A percentile compares a stretch with the other conserved stretches of the same genome.
These are phyloP conservation scores for Cryptomeria japonica DNA, from an alignment of 75 land plant genomes.

Conservation along the genomic window DNA sequence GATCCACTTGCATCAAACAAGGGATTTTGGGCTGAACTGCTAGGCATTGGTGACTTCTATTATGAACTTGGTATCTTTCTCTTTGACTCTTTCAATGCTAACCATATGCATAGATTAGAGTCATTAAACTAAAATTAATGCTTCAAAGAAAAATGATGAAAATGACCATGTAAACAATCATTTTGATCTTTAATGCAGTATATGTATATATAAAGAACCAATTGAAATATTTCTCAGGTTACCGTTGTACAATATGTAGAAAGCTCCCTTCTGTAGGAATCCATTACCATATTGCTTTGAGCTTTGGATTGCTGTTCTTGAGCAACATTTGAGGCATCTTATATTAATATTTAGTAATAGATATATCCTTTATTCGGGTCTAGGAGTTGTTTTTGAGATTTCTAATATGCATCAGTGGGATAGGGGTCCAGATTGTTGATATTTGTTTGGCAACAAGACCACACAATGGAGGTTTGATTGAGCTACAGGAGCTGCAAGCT, in stretches of 20 bases:
- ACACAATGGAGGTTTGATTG: slow-evolving; percentile 90
- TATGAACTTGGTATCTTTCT: slow-evolving; percentile 84
- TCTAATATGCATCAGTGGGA: not conserved
- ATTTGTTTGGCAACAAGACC: slow-evolving; percentile 91
- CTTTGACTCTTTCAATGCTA: not conserved
- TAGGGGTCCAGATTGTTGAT: slow-evolving; percentile 98
- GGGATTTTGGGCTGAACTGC: slow-evolving; percentile 98
- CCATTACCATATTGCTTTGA: not conserved
- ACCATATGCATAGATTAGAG: not conserved
- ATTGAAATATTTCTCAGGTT: not conserved
- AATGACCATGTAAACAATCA: not conserved
- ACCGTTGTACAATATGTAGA: not conserved
- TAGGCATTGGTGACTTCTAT: slow-evolving; percentile 98
- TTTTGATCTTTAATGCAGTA: not conserved
- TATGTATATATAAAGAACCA: not conserved
- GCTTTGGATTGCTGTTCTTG: not conserved
- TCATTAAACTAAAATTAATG: not conserved
- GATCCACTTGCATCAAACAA: slow-evolving; percentile 98
- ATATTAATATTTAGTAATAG: not conserved
- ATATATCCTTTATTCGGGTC: not conserved
- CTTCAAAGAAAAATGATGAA: not conserved
- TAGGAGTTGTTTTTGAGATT: not conserved
- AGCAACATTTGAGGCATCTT: not conserved
- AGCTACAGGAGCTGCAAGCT: slow-evolving; percentile 70
- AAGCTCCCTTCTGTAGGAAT: not conserved